Conservation (phyloP, 768 basidiomycete species). For the Lactifluus hygrophoroides region DNA sequence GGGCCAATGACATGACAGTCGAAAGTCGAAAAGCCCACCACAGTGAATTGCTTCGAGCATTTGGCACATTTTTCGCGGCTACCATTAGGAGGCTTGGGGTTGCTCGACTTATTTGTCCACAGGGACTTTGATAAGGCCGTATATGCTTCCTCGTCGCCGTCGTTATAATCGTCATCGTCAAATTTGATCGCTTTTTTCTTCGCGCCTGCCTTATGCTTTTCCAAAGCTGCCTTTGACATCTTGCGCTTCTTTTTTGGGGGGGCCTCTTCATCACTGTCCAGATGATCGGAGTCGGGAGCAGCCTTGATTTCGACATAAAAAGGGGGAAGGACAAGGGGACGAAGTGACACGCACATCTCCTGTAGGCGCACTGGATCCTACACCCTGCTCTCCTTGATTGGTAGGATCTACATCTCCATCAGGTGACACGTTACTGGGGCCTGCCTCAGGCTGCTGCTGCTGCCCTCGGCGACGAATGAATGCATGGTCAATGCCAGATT, state of each 20-base stretch:
- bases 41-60: slow-evolving; percentile 80
- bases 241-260: slow-evolving; percentile 18
- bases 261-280: slow-evolving; percentile 7
- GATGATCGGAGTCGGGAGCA: slow-evolving; percentile 19
- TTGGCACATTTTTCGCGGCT: slow-evolving; percentile 73
- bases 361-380: slow-evolving; percentile 12
- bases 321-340: not conserved
- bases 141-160: slow-evolving; percentile 61
- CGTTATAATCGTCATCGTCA: slow-evolving; percentile 35
- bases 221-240: slow-evolving; percentile 21
- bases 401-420: slow-evolving; percentile 12
- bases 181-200: slow-evolving; percentile 28
- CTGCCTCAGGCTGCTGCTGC: slow-evolving; percentile 33
- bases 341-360: not conserved
- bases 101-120: slow-evolving; percentile 31
- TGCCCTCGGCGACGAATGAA: slow-evolving; percentile 33
- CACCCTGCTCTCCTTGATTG: slow-evolving; percentile 20
- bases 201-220: slow-evolving; percentile 26
- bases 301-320: not conserved
- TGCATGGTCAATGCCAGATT: slow-evolving; percentile 42
- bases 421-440: slow-evolving; percentile 32
- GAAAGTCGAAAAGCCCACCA: slow-evolving; percentile 43
- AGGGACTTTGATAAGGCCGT: slow-evolving; percentile 48
- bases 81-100: slow-evolving; percentile 58
- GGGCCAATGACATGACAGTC: not conserved